phyloP scores from a whole-genome alignment of 495 filamentous ascomycete genomes.

The Aeminium ludgeri region DNA sequence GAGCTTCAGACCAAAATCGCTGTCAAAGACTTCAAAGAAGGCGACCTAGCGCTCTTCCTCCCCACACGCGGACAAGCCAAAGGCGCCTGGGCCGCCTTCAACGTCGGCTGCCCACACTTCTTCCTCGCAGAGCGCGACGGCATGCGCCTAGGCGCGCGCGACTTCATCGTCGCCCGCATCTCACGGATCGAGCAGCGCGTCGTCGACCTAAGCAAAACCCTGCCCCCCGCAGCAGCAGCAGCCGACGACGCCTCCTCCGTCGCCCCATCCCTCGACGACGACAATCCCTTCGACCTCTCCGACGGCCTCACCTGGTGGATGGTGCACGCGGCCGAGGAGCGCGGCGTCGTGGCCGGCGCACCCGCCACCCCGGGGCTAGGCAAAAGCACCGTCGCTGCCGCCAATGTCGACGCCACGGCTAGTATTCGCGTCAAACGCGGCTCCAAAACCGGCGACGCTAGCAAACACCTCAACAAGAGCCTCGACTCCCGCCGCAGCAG shows the following conservation, averaged over 20 bases:
- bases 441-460: constrained; percentile 48
- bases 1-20: constrained; percentile 94
- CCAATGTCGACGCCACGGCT: constrained; percentile 68
- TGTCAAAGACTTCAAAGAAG: constrained; percentile 90
- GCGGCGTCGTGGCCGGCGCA: constrained; percentile 49
- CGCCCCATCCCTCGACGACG: constrained; percentile 41
- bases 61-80: constrained; percentile 87
- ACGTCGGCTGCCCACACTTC: constrained; percentile 89
- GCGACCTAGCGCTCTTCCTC: constrained; percentile 86
- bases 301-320: constrained; percentile 94
- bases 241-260: no score
- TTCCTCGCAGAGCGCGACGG: constrained; percentile 86
- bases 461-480: constrained; percentile 65
- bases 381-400: constrained; percentile 79
- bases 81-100: constrained; percentile 95
- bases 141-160: constrained; percentile 63
- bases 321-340: constrained; percentile 83
- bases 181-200: constrained; percentile 81
- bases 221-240: no score
- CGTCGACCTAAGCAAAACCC: constrained; percentile 72
- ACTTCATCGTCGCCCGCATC: constrained; percentile 92
- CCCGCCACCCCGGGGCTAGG: constrained; percentile 76
- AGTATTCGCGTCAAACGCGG: constrained; percentile 43
- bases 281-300: constrained; percentile 93
- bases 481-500: constrained; percentile 83